A percentile compares a stretch with the other conserved stretches of the same genome.
phyloP scores from a whole-genome alignment of 2,329 filamentous ascomycete species.

The Escovopsis sp. region DNA sequence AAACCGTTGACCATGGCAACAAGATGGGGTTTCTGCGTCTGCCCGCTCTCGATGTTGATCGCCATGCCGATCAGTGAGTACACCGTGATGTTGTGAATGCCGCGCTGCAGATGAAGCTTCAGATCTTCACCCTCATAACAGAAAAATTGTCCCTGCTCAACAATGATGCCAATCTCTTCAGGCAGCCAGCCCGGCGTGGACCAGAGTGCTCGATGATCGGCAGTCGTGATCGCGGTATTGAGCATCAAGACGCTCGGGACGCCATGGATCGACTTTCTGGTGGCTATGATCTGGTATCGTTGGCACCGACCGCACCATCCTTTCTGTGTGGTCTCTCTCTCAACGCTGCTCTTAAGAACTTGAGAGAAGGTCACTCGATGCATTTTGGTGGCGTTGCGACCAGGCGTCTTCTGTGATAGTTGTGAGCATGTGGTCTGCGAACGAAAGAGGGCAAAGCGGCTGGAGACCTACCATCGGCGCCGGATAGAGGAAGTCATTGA shows the following conservation, averaged over 20 bases:
- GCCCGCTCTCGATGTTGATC: conserved; percentile 73
- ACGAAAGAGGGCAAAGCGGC: conserved; percentile 5
- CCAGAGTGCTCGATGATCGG: conserved; percentile 71
- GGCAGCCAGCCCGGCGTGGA: conserved; percentile 80
- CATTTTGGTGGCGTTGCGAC: conserved; percentile 32
- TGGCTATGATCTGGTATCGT: conserved; percentile 75
- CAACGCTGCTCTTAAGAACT: conserved; percentile 81
- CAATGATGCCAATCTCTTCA: conserved; percentile 82
- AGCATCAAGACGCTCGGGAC: conserved; percentile 79
- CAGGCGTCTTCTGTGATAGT: conserved; percentile 26
- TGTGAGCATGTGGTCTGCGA: not conserved
- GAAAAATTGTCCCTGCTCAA: conserved; percentile 82
- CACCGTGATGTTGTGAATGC: conserved; percentile 66
- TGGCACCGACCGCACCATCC: conserved; percentile 91
- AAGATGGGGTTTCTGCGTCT: conserved; percentile 76
- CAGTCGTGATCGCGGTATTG: conserved; percentile 60
- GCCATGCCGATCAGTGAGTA: conserved; percentile 88
- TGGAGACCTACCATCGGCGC: conserved; percentile 12
- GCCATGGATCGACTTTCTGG: conserved; percentile 67
- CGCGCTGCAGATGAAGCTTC: conserved; percentile 61
- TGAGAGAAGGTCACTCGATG: conserved; percentile 63
- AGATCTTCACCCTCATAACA: conserved; percentile 91
- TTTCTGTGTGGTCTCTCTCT: conserved; percentile 73
- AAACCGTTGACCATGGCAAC: conserved; percentile 79
- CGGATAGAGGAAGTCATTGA: conserved; percentile 78